phyloP scores from a whole-genome alignment of 1,284 basidiomycete species.

The Meira miltonrushii region DNA sequence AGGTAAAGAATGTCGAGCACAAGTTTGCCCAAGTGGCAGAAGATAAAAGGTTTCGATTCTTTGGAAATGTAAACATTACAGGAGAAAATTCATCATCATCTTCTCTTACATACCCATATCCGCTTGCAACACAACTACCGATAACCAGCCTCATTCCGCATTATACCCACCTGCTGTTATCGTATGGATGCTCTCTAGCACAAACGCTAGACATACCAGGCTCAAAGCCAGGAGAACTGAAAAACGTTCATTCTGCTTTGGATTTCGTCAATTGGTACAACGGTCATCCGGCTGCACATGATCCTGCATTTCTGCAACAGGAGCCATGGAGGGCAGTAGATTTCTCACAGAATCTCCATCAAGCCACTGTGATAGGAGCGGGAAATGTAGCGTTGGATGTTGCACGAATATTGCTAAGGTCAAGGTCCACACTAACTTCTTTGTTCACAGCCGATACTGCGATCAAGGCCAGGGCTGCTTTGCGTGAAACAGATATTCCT shows the following conservation, averaged over 20 bases:
- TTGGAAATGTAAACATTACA: slow-evolving; percentile 80
- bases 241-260: slow-evolving; percentile 69
- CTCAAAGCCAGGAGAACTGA: slow-evolving; percentile 56
- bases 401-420: slow-evolving; percentile 75
- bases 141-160: slow-evolving; percentile 61
- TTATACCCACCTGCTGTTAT: slow-evolving; percentile 76
- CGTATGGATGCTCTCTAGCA: slow-evolving; percentile 70
- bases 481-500: slow-evolving; percentile 76
- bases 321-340: slow-evolving; percentile 28
- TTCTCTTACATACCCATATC: slow-evolving; percentile 49
- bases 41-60: slow-evolving; percentile 57
- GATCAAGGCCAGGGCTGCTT: slow-evolving; percentile 54
- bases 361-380: slow-evolving; percentile 83
- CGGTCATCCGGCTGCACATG: slow-evolving; percentile 65
- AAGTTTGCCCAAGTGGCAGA: slow-evolving; percentile 69
- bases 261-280: slow-evolving; percentile 97
- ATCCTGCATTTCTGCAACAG: slow-evolving; percentile 61
- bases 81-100: slow-evolving; percentile 11
- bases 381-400: slow-evolving; percentile 95
- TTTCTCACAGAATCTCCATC: slow-evolving; percentile 39
- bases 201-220: slow-evolving; percentile 51
- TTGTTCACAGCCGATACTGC: slow-evolving; percentile 3
- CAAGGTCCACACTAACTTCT: slow-evolving; percentile 23
- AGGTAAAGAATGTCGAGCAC: slow-evolving; percentile 98
- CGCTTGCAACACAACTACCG: slow-evolving; percentile 60